phyloP scores from a whole-genome alignment of 2,329 filamentous ascomycete species.

The Cladosporium sp. region DNA sequence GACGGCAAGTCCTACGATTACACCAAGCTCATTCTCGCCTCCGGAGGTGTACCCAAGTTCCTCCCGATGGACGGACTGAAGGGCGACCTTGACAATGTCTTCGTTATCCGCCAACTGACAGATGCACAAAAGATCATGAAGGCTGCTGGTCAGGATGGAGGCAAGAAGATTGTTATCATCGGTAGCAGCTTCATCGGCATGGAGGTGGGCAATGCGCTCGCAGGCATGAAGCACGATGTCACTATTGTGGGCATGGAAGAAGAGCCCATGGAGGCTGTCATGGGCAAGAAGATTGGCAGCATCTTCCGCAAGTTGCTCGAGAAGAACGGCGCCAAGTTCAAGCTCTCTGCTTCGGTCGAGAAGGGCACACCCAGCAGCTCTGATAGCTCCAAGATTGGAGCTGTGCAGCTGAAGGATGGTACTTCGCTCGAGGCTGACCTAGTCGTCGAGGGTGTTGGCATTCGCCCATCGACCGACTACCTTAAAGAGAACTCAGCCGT shows the following conservation, averaged over 20 bases:
- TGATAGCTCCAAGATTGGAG: slow-evolving; percentile 71
- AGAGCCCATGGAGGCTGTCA: slow-evolving; percentile 79
- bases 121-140: slow-evolving; percentile 75
- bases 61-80: slow-evolving; percentile 85
- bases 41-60: slow-evolving; percentile 73
- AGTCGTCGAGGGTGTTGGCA: slow-evolving; percentile 88
- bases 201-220: slow-evolving; percentile 84
- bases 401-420: slow-evolving; percentile 81
- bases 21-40: slow-evolving; percentile 85
- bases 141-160: slow-evolving; percentile 74
- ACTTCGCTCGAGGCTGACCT: slow-evolving; percentile 82
- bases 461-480: slow-evolving; percentile 81
- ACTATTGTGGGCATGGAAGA: slow-evolving; percentile 87
- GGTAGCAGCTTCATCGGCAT: slow-evolving; percentile 97
- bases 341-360: slow-evolving; percentile 77
- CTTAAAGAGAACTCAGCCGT: slow-evolving; percentile 71
- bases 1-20: slow-evolving; percentile 72
- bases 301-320: slow-evolving; percentile 79
- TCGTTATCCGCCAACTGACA: slow-evolving; percentile 74
- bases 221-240: slow-evolving; percentile 76
- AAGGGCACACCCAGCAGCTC: slow-evolving; percentile 72
- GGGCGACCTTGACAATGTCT: slow-evolving; percentile 77
- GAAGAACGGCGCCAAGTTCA: slow-evolving; percentile 84
- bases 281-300: slow-evolving; percentile 77
- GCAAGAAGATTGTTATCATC: slow-evolving; percentile 89